These are phyloP conservation scores for Fusarium verrucosum DNA, from an alignment of 2,329 filamentous ascomycete genomes.

Conservation along the genomic window DNA sequence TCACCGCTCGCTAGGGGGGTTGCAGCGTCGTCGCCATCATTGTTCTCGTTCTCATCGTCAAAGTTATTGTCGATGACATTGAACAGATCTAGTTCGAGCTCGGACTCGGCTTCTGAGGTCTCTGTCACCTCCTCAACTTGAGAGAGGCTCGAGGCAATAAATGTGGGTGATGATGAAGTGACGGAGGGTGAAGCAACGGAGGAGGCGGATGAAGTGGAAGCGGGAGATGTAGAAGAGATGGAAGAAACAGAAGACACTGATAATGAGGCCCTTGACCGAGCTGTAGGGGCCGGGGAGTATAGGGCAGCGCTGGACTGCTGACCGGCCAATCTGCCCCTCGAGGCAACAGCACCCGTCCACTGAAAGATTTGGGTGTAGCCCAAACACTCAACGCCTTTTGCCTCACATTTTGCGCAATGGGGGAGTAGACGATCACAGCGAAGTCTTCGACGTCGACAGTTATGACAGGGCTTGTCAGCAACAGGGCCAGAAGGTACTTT, in stretches of 20 bases:
- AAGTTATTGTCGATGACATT: constrained; percentile 6
- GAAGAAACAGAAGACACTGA: constrained; percentile 34
- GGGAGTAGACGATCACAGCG: constrained; percentile 63
- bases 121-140: constrained; percentile 30
- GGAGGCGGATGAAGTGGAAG: constrained; percentile 21
- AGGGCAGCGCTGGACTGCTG: constrained; percentile 51
- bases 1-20: constrained; percentile 30
- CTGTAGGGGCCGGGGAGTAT: constrained; percentile 30
- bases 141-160: constrained; percentile 21
- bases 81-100: constrained; percentile 12
- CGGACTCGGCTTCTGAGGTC: constrained; percentile 28
- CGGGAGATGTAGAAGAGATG: constrained; percentile 31
- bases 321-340: constrained; percentile 54
- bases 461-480: constrained; percentile 58
- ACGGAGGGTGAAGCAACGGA: constrained; percentile 28
- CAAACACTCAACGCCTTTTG: constrained; percentile 60
- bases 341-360: constrained; percentile 61
- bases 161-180: constrained; percentile 28
- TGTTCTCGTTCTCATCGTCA: constrained; percentile 2
- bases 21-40: constrained; percentile 23
- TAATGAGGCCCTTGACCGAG: constrained; percentile 16
- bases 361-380: constrained; percentile 63
- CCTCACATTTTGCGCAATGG: constrained; percentile 61
- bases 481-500: constrained; percentile 39
- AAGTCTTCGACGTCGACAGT: constrained; percentile 62